Conservation (phyloP, 176 grass and related monocot genomes). For the Juncus effusus region DNA sequence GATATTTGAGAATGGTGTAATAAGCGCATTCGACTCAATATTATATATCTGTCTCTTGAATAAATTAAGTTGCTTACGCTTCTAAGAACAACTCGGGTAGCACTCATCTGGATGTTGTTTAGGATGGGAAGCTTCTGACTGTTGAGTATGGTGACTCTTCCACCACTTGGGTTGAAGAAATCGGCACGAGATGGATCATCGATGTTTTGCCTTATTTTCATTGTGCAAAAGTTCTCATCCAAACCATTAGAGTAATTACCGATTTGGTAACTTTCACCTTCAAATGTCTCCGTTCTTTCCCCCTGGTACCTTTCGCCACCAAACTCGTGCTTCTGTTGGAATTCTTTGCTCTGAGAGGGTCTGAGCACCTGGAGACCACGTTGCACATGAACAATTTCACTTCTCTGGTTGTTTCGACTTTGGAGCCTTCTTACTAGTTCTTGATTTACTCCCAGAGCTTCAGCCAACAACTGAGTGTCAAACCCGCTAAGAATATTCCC, state of each 20-base stretch:
- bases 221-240: constrained; percentile 33
- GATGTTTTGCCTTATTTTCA: constrained; percentile 31
- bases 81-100: too few relatives aligned
- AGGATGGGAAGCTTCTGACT: constrained; percentile 36
- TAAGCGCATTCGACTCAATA: constrained; percentile 21
- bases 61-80: constrained; percentile 9
- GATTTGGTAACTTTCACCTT: neutral
- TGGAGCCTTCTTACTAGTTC: constrained; percentile 26
- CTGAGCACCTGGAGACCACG: neutral
- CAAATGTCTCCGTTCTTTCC: neutral
- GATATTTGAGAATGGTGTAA: constrained; percentile 28
- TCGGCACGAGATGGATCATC: constrained; percentile 8
- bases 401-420: constrained; percentile 27
- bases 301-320: neutral
- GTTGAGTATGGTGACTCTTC: constrained; percentile 26
- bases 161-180: neutral
- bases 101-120: too few relatives aligned
- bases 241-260: constrained; percentile 14
- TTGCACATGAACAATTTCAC: constrained; percentile 34
- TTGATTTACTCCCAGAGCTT: constrained; percentile 5
- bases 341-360: constrained; percentile 7
- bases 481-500: constrained; percentile 35
- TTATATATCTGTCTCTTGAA: constrained; percentile 28
- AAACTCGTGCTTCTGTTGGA: neutral
- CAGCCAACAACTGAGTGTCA: neutral